Conservation (phyloP, 2,329 filamentous ascomycete genomes). For the Arthrobotrys megalospora region DNA sequence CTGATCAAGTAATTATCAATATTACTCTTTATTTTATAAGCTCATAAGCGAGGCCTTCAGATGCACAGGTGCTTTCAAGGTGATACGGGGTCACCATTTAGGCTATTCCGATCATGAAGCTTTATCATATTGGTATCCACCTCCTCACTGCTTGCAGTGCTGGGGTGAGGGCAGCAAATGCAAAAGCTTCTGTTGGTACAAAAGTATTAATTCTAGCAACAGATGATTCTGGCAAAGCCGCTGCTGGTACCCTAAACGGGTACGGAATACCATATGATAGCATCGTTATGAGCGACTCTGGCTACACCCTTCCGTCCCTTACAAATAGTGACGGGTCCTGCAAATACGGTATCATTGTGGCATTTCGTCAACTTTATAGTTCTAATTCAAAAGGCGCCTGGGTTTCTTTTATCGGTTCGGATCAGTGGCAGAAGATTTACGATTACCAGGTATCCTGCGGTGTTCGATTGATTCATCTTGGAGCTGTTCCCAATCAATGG, state of each 20-base stretch:
- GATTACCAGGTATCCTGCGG: conserved; percentile 72
- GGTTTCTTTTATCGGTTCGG: conserved; percentile 72
- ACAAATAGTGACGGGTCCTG: conserved; percentile 71
- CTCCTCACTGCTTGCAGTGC: conserved; percentile 15
- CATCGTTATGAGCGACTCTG: conserved; percentile 72
- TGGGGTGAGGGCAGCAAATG: conserved; percentile 1
- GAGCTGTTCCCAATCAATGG: conserved; percentile 72
- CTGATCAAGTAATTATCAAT: background rate
- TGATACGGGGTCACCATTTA: background rate
- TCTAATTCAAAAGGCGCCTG: conserved; percentile 71
- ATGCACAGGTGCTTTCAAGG: background rate
- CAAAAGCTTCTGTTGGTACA: conserved; percentile 22
- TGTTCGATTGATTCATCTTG: conserved; percentile 75
- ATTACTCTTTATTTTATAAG: background rate
- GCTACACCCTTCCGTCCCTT: conserved; percentile 71
- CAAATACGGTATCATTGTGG: conserved; percentile 75
- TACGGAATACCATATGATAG: conserved; percentile 75
- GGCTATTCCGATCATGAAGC: conserved; percentile 22
- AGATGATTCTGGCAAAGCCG: conserved; percentile 30
- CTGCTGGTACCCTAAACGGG: conserved; percentile 68
- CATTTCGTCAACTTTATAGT: conserved; percentile 72
- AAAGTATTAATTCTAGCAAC: conserved; percentile 46
- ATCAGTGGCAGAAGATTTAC: conserved; percentile 74
- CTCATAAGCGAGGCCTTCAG: background rate
- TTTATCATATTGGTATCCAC: background rate